Percentiles rank a stretch among this genome's conserved stretches.
Conservation (phyloP, 768 basidiomycete genomes). For the Rhodotorula sphaerocarpa region DNA sequence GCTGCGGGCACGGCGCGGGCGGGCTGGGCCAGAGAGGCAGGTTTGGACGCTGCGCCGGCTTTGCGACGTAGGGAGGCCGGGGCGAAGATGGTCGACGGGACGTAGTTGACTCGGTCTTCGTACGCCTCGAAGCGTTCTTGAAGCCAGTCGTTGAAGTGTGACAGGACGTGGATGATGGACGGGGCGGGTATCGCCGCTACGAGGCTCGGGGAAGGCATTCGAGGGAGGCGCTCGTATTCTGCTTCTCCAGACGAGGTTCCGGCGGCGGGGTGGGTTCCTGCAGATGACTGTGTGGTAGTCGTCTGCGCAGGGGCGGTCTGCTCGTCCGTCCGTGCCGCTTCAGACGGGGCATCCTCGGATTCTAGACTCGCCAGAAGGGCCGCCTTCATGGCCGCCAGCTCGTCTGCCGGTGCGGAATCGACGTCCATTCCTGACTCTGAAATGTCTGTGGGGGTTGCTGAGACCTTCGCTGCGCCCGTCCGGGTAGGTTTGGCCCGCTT, state of each 20-base stretch:
- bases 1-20: not conserved
- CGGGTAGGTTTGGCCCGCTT: constrained; percentile 13
- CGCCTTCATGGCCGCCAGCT: constrained; percentile 17
- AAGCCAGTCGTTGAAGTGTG: constrained; percentile 27
- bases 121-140: constrained; percentile 15
- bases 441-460: too few species aligned
- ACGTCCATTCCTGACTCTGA: too few species aligned
- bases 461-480: too few species aligned
- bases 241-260: constrained; percentile 38
- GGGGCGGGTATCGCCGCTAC: constrained; percentile 50
- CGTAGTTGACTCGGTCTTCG: constrained; percentile 9
- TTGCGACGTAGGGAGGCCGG: constrained; percentile 20
- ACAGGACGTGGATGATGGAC: constrained; percentile 19
- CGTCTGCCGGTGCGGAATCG: not conserved
- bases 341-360: constrained; percentile 2
- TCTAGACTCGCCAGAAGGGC: constrained; percentile 25
- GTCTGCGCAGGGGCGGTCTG: not conserved
- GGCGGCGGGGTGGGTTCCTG: not conserved
- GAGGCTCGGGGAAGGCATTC: constrained; percentile 43
- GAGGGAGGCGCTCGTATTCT: constrained; percentile 44
- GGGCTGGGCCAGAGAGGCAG: not conserved
- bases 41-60: not conserved
- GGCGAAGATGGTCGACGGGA: constrained; percentile 34
- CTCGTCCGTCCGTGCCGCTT: too few species aligned
- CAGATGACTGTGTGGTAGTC: not conserved